A percentile compares a stretch with the other conserved stretches of the same genome.
Evolutionary conservation across 441 rosid genomes (phyloP).

Genomic region (Eutrema salsugineum): DNA sequence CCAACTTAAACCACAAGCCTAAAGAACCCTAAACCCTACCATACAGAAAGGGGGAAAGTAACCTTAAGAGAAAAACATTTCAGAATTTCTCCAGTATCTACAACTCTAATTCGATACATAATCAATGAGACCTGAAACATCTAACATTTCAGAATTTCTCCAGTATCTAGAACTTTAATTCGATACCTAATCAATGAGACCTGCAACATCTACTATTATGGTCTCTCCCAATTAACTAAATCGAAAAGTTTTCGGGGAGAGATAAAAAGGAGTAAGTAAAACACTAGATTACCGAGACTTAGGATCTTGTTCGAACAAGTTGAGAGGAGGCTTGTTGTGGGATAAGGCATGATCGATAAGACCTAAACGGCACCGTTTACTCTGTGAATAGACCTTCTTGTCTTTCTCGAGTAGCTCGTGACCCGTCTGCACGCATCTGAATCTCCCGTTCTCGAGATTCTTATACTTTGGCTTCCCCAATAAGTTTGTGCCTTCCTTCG

Average conservation of each 20-base stretch:
- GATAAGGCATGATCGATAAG: slow-evolving; percentile 77
- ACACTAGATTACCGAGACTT: slow-evolving; percentile 47
- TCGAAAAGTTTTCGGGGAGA: background rate
- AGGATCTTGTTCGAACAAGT: slow-evolving; percentile 86
- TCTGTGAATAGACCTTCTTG: slow-evolving; percentile 58
- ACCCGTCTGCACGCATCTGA: slow-evolving; percentile 88
- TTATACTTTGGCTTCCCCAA: slow-evolving; percentile 63
- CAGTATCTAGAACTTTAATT: background rate
- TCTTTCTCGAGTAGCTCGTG: slow-evolving; percentile 82
- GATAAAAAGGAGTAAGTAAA: background rate
- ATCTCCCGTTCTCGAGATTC: slow-evolving; percentile 68
- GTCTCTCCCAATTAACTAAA: background rate
- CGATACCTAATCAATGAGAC: background rate
- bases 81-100: background rate
- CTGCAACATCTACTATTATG: background rate
- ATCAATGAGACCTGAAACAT: background rate
- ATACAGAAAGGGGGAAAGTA: background rate
- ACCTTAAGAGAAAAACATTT: background rate
- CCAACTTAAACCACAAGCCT: background rate
- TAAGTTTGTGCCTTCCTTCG: slow-evolving; percentile 61
- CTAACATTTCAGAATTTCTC: background rate
- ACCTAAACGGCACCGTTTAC: slow-evolving; percentile 88
- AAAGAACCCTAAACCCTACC: slow-evolving; percentile 17
- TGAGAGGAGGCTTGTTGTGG: slow-evolving; percentile 70
- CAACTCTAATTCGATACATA: background rate